A percentile compares a stretch with the other conserved stretches of the same genome.
These are phyloP conservation scores for Phaeodactylum tricornutum DNA, from an alignment of 108 stramenopile genomes.

Conservation along the genomic window DNA sequence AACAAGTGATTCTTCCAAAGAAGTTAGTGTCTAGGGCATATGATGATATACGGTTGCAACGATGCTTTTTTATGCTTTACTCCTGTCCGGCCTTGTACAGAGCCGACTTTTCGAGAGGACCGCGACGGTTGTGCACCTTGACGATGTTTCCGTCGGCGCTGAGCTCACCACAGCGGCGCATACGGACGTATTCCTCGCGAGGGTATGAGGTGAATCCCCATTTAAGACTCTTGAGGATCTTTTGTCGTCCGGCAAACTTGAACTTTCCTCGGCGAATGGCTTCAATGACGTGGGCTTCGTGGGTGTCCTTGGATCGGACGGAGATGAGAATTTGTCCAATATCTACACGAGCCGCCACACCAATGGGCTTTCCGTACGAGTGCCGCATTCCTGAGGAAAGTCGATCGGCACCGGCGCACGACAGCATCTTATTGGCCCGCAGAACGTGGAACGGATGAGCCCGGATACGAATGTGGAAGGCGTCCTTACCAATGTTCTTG, in stretches of 20 bases:
- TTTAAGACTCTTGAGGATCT: conserved; percentile 97
- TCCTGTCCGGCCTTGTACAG: conserved; percentile 78
- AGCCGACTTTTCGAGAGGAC: conserved; percentile 63
- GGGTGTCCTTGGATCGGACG: conserved; percentile 90
- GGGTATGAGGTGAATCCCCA: conserved; percentile 99
- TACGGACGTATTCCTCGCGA: conserved; percentile 91
- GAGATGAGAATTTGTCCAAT: conserved; percentile 97
- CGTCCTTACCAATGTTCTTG: conserved; percentile 98
- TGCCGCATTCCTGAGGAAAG: conserved; percentile 98
- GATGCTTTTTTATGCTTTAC: conserved; percentile 26
- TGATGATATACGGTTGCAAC: too few species aligned
- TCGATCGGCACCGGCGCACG: conserved; percentile 99
- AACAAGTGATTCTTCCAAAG: too few species aligned
- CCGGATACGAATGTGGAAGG: conserved; percentile 98
- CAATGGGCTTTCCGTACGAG: conserved; percentile 99
- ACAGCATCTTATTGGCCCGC: conserved; percentile 99
- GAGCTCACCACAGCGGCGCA: conserved; percentile 89
- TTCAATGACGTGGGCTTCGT: conserved; percentile 90
- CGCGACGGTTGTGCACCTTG: conserved; percentile 89
- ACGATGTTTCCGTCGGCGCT: conserved; percentile 86
- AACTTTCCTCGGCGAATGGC: conserved; percentile 99
- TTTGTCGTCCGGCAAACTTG: conserved; percentile 99
- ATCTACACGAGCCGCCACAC: conserved; percentile 95
- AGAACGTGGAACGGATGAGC: conserved; percentile 99
- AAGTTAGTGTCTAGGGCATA: too few species aligned